Conservation (phyloP, 1,284 basidiomycete genomes). For the Sporisorium iseilematis-ciliati region DNA sequence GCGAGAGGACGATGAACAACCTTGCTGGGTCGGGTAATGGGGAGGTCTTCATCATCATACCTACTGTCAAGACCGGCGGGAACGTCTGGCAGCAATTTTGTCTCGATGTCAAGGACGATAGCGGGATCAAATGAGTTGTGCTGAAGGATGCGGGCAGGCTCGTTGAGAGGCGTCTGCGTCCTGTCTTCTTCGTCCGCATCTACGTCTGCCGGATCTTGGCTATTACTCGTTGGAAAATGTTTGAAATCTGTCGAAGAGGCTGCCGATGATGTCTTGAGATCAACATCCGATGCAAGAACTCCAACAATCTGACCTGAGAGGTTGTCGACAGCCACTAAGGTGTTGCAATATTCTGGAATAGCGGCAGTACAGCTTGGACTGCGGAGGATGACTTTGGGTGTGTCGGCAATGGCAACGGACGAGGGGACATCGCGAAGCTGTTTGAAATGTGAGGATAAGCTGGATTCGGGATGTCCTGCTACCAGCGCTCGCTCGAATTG, state of each 20-base stretch:
- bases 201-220: not conserved
- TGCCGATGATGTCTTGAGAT: conserved; percentile 17
- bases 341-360: conserved; percentile 45
- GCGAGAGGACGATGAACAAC: conserved; percentile 23
- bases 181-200: conserved; percentile 21
- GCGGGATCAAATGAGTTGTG: not conserved
- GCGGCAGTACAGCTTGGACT: conserved; percentile 1
- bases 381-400: conserved; percentile 15
- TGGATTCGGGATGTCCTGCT: not conserved
- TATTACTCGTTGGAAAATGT: not conserved
- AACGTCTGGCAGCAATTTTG: not conserved
- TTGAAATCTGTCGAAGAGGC: not conserved
- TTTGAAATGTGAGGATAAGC: conserved; percentile 12
- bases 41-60: not conserved
- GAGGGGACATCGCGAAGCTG: conserved; percentile 24
- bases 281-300: conserved; percentile 51
- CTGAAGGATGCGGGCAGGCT: conserved; percentile 4
- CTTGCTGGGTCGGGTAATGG: conserved; percentile 19
- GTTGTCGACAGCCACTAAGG: conserved; percentile 59
- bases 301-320: conserved; percentile 54
- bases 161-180: conserved; percentile 29
- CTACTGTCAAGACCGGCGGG: not conserved
- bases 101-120: conserved; percentile 1
- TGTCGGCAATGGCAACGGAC: conserved; percentile 15
- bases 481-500: not conserved